phyloP scores from a whole-genome alignment of 192 early-diverging fungal genomes.

The Backusella circina region DNA sequence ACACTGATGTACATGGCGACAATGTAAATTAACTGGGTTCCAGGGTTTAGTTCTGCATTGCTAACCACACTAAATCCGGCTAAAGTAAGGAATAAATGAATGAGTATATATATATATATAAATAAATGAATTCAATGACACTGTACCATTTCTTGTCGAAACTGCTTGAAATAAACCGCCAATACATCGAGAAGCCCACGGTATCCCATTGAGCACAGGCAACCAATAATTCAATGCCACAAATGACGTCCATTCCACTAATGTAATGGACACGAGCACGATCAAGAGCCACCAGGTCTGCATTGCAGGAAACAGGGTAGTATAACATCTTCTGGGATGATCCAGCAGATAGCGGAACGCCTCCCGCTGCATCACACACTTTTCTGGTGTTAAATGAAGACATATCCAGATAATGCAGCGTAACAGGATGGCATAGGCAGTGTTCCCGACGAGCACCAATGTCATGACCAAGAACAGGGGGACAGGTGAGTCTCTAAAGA shows the following conservation, averaged over 20 bases:
- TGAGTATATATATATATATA: background rate
- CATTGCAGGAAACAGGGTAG: constrained; percentile 26
- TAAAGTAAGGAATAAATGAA: background rate
- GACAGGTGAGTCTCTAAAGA: constrained; percentile 18
- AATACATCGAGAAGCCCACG: constrained; percentile 20
- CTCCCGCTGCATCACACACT: constrained; percentile 6
- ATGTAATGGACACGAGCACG: constrained; percentile 14
- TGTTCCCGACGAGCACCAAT: constrained; percentile 29
- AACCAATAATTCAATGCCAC: constrained; percentile 27
- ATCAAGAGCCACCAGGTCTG: constrained; percentile 32
- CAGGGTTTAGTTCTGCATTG: constrained; percentile 20
- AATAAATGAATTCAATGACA: too few relatives aligned
- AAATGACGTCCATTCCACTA: constrained; percentile 18
- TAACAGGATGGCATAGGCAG: constrained; percentile 19
- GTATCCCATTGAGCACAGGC: constrained; percentile 14
- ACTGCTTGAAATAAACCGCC: constrained; percentile 31
- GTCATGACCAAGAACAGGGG: constrained; percentile 9
- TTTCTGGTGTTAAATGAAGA: background rate
- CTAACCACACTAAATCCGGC: constrained; percentile 32
- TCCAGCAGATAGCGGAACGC: constrained; percentile 24
- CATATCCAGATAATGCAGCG: constrained; percentile 24
- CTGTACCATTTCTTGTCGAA: constrained; percentile 31
- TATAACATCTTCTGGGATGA: constrained; percentile 35
- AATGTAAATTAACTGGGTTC: constrained; percentile 23
- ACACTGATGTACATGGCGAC: constrained; percentile 37